Percentiles rank a stretch among this genome's conserved stretches.
These are phyloP conservation scores for Keithomyces neogunnii DNA, from an alignment of 2,329 filamentous ascomycete genomes.

Conservation along the genomic window DNA sequence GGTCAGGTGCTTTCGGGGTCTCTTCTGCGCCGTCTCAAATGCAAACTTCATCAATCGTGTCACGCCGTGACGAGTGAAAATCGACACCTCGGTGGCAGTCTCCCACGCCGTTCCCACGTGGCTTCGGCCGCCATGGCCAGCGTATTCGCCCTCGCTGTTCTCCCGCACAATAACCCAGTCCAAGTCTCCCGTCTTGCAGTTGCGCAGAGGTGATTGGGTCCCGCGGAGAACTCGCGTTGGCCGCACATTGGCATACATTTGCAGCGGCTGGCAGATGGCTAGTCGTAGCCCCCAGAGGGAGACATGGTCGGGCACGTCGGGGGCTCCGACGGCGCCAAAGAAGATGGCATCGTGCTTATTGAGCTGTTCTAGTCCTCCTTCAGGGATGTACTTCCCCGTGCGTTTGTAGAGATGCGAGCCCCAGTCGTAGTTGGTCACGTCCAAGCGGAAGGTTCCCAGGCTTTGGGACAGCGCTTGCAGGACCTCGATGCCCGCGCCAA, in stretches of 20 bases:
- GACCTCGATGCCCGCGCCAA: slow-evolving; percentile 34
- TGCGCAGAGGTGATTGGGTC: slow-evolving; percentile 46
- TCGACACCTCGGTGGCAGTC: slow-evolving; percentile 50
- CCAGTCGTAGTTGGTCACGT: background rate
- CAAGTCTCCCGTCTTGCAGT: slow-evolving; percentile 47
- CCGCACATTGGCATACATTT: slow-evolving; percentile 61
- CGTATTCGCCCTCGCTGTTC: slow-evolving; percentile 61
- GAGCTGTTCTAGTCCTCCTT: slow-evolving; percentile 21
- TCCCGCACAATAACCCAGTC: slow-evolving; percentile 61
- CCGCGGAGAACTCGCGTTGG: slow-evolving; percentile 55
- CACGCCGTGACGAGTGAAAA: slow-evolving; percentile 54
- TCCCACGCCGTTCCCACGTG: slow-evolving; percentile 53
- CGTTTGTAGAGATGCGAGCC: background rate
- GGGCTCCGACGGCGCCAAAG: slow-evolving; percentile 57
- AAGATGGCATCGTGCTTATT: slow-evolving; percentile 56
- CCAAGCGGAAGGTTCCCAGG: background rate
- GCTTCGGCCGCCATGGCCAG: slow-evolving; percentile 54
- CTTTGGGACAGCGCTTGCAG: slow-evolving; percentile 37
- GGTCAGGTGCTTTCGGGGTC: slow-evolving; percentile 52
- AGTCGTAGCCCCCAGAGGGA: slow-evolving; percentile 60
- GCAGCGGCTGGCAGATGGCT: slow-evolving; percentile 57
- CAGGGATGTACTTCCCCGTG: background rate
- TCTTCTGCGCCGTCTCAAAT: slow-evolving; percentile 50
- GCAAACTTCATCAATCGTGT: slow-evolving; percentile 56
- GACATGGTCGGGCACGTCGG: slow-evolving; percentile 55